Evolutionary conservation across 306 rosid genomes (phyloP).

Genomic region (Glycine soja): DNA sequence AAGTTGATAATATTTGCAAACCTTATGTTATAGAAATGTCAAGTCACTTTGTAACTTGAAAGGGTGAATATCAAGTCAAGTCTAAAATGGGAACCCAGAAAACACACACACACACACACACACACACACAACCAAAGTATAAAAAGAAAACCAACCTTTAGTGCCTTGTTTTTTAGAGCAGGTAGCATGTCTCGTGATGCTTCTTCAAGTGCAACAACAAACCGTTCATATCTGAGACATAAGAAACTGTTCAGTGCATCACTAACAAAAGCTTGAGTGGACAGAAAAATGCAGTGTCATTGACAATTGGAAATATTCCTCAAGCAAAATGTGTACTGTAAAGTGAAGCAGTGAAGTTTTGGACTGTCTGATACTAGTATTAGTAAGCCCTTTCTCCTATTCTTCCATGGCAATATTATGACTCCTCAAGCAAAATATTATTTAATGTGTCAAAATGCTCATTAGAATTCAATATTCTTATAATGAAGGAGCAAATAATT

Average conservation of each 20-base stretch:
- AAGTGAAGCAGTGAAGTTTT: constrained; percentile 3
- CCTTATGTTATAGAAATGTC: neutral
- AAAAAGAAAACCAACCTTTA: constrained; percentile 68
- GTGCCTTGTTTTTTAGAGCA: constrained; percentile 78
- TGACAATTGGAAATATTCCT: constrained; percentile 9
- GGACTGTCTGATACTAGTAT: neutral
- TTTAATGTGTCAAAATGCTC: neutral
- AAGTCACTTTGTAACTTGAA: neutral
- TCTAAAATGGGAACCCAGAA: neutral
- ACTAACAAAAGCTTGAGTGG: constrained; percentile 30
- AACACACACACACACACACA: no score
- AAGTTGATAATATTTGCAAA: neutral
- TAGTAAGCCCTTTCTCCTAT: constrained; percentile 11
- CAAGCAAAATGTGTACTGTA: constrained; percentile 1
- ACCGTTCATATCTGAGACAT: constrained; percentile 84
- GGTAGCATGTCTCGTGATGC: constrained; percentile 96
- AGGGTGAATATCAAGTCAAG: neutral
- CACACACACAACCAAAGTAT: neutral
- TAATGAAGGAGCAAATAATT: constrained; percentile 2
- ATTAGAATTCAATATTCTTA: constrained; percentile 19
- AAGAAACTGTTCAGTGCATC: constrained; percentile 31
- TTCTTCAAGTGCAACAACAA: constrained; percentile 88
- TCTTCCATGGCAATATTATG: neutral
- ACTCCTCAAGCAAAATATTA: neutral
- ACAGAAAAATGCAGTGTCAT: neutral